Evolutionary conservation across 2,329 filamentous ascomycete genomes (phyloP).

Genomic region (Botrytis byssoidea): DNA sequence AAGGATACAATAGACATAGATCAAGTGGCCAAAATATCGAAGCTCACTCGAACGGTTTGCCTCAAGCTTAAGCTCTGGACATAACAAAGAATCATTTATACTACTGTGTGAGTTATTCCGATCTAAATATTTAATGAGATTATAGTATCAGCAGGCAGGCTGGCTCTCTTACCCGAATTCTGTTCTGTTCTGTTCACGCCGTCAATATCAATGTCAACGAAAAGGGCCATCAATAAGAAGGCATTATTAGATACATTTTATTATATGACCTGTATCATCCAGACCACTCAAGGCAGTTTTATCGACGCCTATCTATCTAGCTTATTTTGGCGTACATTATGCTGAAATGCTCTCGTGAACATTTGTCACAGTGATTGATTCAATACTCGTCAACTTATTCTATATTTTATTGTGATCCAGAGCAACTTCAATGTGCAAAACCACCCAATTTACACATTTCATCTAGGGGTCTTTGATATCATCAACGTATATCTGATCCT

Average conservation of each 20-base stretch:
- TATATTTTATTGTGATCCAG: background rate
- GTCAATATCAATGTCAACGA: background rate
- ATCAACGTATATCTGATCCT: background rate
- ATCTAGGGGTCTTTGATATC: background rate
- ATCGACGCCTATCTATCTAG: background rate
- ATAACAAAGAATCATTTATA: background rate
- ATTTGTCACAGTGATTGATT: background rate
- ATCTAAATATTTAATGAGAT: background rate
- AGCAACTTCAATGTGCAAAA: background rate
- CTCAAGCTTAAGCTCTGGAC: background rate
- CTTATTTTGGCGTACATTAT: background rate
- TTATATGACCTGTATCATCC: background rate
- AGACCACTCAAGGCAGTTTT: background rate
- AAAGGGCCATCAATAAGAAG: background rate
- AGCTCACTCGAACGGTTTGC: background rate
- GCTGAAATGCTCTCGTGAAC: background rate
- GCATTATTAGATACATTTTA: conserved; percentile 2
- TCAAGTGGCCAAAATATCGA: conserved; percentile 8
- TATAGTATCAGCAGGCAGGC: background rate
- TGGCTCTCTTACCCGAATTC: background rate
- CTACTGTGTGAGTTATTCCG: background rate
- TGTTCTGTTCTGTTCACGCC: background rate
- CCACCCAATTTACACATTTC: background rate
- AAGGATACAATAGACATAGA: conserved; percentile 2
- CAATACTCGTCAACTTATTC: background rate